These are phyloP conservation scores for Abelmoschus esculentus DNA, from an alignment of 345 rosid species.

Conservation along the genomic window DNA sequence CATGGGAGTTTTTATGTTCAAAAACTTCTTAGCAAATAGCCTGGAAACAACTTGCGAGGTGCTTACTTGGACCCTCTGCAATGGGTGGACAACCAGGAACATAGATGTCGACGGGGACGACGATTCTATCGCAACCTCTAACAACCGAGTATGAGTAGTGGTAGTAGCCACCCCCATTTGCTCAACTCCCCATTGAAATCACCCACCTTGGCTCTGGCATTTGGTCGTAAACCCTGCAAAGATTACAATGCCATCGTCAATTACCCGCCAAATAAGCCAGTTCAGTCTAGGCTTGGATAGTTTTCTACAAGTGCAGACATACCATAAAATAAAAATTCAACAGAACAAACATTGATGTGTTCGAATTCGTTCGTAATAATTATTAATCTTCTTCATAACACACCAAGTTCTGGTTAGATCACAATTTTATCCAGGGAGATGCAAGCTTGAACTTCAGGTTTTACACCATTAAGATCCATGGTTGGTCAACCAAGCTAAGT, in stretches of 20 bases:
- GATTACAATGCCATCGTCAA: conserved; percentile 2
- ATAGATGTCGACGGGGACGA: conserved; percentile 90
- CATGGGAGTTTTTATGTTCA: not conserved
- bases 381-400: not conserved
- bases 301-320: not conserved
- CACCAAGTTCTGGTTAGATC: not conserved
- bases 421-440: not conserved
- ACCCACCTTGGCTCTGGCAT: conserved; percentile 99
- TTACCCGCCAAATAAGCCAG: not conserved
- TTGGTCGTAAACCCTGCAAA: conserved; percentile 89
- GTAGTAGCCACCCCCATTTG: conserved; percentile 97
- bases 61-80: conserved; percentile 87
- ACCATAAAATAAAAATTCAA: not conserved
- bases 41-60: conserved; percentile 1
- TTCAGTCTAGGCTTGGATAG: not conserved
- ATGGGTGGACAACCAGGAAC: conserved; percentile 99
- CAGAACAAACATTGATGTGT: not conserved
- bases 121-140: conserved; percentile 94
- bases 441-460: not conserved
- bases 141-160: conserved; percentile 98
- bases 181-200: conserved; percentile 98
- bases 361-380: not conserved
- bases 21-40: conserved; percentile 3
- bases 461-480: not conserved
- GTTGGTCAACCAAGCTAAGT: not conserved